Percentiles rank a stretch among this genome's conserved stretches.
These are phyloP conservation scores for Termitomyces sp. DNA, from an alignment of 768 basidiomycete species.

Conservation along the genomic window DNA sequence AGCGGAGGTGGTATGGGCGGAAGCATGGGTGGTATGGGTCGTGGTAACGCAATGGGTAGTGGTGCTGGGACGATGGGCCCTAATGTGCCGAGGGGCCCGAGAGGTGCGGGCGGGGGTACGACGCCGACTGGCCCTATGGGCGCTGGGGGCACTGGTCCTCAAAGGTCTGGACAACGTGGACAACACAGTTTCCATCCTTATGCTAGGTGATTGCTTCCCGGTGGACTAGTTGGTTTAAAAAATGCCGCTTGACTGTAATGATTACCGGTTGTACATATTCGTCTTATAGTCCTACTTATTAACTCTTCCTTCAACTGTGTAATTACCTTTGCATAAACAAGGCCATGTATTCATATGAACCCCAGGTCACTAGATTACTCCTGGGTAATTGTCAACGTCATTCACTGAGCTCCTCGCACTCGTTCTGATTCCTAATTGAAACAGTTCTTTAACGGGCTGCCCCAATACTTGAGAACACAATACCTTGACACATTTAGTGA, in stretches of 20 bases:
- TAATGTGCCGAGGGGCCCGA: slow-evolving; percentile 63
- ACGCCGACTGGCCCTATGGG: slow-evolving; percentile 32
- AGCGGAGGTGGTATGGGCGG: slow-evolving; percentile 29
- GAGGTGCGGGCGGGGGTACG: slow-evolving; percentile 52
- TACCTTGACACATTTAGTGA: too few species aligned
- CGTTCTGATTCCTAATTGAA: too few species aligned
- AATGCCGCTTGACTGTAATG: neutral
- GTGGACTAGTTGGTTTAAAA: neutral
- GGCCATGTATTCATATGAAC: neutral
- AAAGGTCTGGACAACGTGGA: slow-evolving; percentile 67
- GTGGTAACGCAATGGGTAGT: slow-evolving; percentile 34
- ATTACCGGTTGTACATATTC: slow-evolving; percentile 9
- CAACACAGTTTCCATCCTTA: slow-evolving; percentile 86
- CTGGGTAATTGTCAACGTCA: neutral
- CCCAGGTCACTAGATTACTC: neutral
- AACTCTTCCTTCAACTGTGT: neutral
- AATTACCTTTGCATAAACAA: neutral
- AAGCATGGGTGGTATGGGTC: slow-evolving; percentile 36
- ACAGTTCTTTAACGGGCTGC: too few species aligned
- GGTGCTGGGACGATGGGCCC: slow-evolving; percentile 43
- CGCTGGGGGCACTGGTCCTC: slow-evolving; percentile 59
- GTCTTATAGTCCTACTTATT: slow-evolving; percentile 13
- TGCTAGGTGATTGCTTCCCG: slow-evolving; percentile 44
- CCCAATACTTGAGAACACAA: too few species aligned
- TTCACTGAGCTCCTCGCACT: neutral